Percentiles rank a stretch among this genome's conserved stretches.
Conservation (phyloP, 2,329 filamentous ascomycete genomes). For the Talaromyces sp. region DNA sequence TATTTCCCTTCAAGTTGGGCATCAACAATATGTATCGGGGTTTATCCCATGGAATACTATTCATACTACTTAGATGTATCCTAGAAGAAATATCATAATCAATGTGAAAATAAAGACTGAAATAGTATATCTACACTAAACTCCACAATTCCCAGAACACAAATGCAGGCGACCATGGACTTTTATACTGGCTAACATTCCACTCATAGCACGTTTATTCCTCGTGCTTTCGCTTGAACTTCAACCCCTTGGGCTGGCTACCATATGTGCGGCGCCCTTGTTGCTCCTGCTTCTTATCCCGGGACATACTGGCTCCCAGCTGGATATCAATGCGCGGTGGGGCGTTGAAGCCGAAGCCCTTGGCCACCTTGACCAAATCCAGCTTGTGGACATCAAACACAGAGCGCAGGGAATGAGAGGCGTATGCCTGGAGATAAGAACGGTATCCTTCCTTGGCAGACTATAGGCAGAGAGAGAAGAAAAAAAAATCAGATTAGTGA, state of each 20-base stretch:
- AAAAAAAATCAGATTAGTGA: not conserved
- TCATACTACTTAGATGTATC: too few relatives aligned
- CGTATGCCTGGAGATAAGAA: slow-evolving; percentile 93
- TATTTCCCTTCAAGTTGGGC: not conserved
- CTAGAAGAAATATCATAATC: too few relatives aligned
- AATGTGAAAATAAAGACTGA: not conserved
- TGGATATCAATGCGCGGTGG: slow-evolving; percentile 80
- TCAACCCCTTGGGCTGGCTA: slow-evolving; percentile 71
- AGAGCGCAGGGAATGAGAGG: slow-evolving; percentile 78
- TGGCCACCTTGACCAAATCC: slow-evolving; percentile 80
- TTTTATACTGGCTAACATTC: slow-evolving; percentile 20
- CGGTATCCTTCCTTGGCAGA: slow-evolving; percentile 75
- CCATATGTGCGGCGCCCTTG: slow-evolving; percentile 72
- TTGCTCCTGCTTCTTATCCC: slow-evolving; percentile 66
- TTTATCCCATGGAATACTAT: too few relatives aligned
- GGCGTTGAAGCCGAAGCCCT: slow-evolving; percentile 77
- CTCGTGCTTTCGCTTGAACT: slow-evolving; percentile 55
- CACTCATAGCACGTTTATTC: slow-evolving; percentile 32
- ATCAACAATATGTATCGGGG: not conserved
- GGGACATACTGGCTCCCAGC: slow-evolving; percentile 73
- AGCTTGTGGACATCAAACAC: slow-evolving; percentile 83
- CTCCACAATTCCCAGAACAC: slow-evolving; percentile 23
- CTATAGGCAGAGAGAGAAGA: too few relatives aligned
- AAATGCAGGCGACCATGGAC: slow-evolving; percentile 27
- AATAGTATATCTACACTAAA: slow-evolving; percentile 30